Evolutionary conservation across 75 land plant genomes (phyloP).

Genomic region (Adiantum capillusveneris): DNA sequence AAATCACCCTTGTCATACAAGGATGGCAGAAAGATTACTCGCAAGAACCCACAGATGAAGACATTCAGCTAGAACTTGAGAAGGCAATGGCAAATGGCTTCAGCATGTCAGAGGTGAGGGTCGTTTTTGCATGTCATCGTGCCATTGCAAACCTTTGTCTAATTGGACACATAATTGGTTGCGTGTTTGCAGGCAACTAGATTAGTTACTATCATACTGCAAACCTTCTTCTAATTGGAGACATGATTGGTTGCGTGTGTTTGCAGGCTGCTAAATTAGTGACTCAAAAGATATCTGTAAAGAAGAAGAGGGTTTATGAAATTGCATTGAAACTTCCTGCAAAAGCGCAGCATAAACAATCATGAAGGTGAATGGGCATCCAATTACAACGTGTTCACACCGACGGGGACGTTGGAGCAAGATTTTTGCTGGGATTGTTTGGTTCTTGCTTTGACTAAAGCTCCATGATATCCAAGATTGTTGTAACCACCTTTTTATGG

Average conservation of each 20-base stretch:
- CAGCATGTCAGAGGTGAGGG: conserved; percentile 62
- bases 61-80: conserved; percentile 47
- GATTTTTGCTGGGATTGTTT: no score
- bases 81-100: conserved; percentile 59
- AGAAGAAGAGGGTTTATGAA: conserved; percentile 46
- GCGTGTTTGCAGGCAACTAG: not conserved
- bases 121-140: not conserved
- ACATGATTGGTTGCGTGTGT: not conserved
- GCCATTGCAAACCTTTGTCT: not conserved
- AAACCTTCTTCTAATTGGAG: not conserved
- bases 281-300: conserved; percentile 41
- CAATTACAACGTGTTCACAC: no score
- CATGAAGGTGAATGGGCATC: no score
- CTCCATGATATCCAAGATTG: no score
- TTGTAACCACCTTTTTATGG: no score
- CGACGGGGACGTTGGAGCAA: no score
- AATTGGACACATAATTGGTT: not conserved
- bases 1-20: conserved; percentile 78
- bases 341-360: no score
- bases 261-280: conserved; percentile 68
- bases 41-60: conserved; percentile 46
- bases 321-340: conserved; percentile 55
- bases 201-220: not conserved
- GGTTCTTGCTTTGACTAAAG: no score
- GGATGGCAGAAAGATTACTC: conserved; percentile 32